phyloP scores from a whole-genome alignment of 2,329 filamentous ascomycete species.

The Leptographium flavum region DNA sequence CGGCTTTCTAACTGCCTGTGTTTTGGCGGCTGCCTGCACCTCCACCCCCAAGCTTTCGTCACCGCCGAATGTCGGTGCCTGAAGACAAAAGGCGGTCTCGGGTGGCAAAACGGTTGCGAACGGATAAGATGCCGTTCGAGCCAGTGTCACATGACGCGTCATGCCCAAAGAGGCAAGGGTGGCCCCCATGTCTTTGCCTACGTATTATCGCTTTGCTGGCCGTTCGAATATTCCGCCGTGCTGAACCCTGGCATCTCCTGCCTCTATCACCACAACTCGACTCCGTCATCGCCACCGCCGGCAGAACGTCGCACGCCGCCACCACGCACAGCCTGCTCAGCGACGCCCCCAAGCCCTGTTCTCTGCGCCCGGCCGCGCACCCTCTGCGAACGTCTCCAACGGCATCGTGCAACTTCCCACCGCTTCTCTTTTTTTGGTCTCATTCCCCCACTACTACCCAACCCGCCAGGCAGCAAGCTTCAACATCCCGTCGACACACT shows the following conservation, averaged over 20 bases:
- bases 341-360: not conserved
- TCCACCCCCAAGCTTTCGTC: not conserved
- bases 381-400: not conserved
- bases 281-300: not conserved
- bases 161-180: slow-evolving; percentile 3
- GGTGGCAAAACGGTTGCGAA: not conserved
- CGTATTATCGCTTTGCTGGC: slow-evolving; percentile 3
- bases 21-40: too few relatives aligned
- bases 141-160: slow-evolving; percentile 8
- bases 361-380: not conserved
- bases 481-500: not conserved
- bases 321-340: not conserved
- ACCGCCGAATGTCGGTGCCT: slow-evolving; percentile 1
- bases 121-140: not conserved
- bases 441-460: not conserved
- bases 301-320: not conserved
- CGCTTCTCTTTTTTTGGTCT: slow-evolving; percentile 2
- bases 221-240: slow-evolving; percentile 1
- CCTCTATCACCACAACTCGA: not conserved
- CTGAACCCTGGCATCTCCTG: not conserved
- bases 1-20: too few relatives aligned
- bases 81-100: not conserved
- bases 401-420: not conserved
- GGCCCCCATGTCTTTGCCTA: too few relatives aligned
- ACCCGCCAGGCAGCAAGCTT: not conserved